phyloP scores from a whole-genome alignment of 2,329 filamentous ascomycete genomes.

The Botryosphaeria agaves region DNA sequence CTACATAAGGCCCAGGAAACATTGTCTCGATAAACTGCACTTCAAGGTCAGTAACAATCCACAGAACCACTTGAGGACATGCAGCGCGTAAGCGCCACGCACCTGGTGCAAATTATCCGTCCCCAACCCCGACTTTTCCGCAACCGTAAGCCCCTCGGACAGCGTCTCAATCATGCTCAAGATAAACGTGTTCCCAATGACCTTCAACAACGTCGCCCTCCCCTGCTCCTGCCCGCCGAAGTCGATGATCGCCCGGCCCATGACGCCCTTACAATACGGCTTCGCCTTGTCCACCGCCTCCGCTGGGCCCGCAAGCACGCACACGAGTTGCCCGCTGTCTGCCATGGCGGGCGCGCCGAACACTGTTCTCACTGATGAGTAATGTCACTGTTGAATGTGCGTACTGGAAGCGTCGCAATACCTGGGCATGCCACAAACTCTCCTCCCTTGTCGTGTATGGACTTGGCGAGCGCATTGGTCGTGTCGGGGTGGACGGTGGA shows the following conservation, averaged over 20 bases:
- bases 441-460: conserved; percentile 40
- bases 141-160: conserved; percentile 59
- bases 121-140: conserved; percentile 66
- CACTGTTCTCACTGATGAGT: conserved; percentile 32
- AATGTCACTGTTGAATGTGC: no score
- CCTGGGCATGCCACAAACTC: conserved; percentile 57
- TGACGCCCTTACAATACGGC: conserved; percentile 58
- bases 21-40: conserved; percentile 54
- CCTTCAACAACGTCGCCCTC: conserved; percentile 54
- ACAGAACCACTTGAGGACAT: no score
- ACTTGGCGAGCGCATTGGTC: conserved; percentile 46
- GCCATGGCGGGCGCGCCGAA: conserved; percentile 58
- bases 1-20: conserved; percentile 59
- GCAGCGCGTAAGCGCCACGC: no score
- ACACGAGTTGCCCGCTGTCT: conserved; percentile 52
- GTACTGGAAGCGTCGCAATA: no score
- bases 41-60: no score
- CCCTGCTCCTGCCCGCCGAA: conserved; percentile 51
- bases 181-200: conserved; percentile 77
- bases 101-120: conserved; percentile 46
- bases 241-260: conserved; percentile 50
- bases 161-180: conserved; percentile 67
- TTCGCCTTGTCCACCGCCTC: conserved; percentile 43
- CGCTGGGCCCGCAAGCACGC: conserved; percentile 51
- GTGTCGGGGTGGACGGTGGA: conserved; percentile 78